These are phyloP conservation scores for Talaromyces trachyspermus DNA, from an alignment of 495 filamentous ascomycete genomes.

Conservation along the genomic window DNA sequence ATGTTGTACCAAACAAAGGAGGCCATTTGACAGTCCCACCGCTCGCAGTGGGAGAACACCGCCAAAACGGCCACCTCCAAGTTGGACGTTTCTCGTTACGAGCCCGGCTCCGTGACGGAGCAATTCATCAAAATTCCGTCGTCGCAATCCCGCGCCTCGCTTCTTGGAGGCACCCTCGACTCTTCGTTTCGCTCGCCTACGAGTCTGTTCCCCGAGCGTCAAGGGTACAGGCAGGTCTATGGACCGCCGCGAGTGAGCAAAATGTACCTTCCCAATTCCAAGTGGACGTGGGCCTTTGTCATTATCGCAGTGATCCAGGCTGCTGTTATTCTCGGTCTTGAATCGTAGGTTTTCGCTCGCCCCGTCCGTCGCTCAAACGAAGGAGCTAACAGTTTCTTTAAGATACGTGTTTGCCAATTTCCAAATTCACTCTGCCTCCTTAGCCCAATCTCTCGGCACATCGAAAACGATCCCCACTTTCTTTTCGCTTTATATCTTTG, in stretches of 20 bases:
- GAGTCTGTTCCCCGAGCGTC: constrained; percentile 48
- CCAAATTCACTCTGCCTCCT: constrained; percentile 59
- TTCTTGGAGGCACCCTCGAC: constrained; percentile 54
- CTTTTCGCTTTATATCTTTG: constrained; percentile 93
- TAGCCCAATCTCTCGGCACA: constrained; percentile 28
- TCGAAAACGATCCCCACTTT: constrained; percentile 77
- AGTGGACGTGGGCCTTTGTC: constrained; percentile 86
- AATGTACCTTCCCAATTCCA: constrained; percentile 68
- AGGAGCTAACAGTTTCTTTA: constrained; percentile 9
- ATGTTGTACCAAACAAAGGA: too few relatives aligned
- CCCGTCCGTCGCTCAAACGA: too few relatives aligned
- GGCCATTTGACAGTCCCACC: not conserved
- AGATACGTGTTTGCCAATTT: constrained; percentile 46
- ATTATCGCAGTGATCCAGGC: constrained; percentile 68
- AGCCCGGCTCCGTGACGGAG: constrained; percentile 33
- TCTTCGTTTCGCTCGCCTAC: constrained; percentile 38
- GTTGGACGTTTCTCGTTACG: not conserved
- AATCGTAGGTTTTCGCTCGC: constrained; percentile 61
- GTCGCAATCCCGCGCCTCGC: constrained; percentile 56
- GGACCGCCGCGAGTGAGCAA: constrained; percentile 20
- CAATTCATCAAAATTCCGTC: constrained; percentile 51
- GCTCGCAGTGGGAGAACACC: not conserved
- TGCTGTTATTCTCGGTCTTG: constrained; percentile 67
- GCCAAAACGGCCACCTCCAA: constrained; percentile 1
- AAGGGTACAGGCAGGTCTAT: constrained; percentile 42